Percentiles rank a stretch among this genome's conserved stretches.
Conservation (phyloP, 2,329 filamentous ascomycete genomes). For the Cytospora paraplurivora region DNA sequence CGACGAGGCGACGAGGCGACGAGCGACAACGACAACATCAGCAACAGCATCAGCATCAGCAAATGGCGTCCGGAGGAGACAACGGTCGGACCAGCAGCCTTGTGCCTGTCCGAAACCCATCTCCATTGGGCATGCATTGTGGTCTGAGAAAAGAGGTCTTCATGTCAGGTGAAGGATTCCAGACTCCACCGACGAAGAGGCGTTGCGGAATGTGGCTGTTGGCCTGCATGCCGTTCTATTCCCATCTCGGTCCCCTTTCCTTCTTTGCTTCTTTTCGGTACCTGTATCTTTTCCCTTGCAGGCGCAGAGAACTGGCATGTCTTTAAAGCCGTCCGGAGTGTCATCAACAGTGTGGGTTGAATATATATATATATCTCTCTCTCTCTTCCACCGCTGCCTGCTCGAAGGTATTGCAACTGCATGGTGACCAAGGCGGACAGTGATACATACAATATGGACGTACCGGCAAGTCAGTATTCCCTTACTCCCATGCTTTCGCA, state of each 20-base stretch:
- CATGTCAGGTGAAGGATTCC: constrained; percentile 21
- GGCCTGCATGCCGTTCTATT: constrained; percentile 11
- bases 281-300: no score
- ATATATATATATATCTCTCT: not conserved
- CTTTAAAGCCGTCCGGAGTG: no score
- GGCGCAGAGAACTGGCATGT: not conserved
- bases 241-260: not conserved
- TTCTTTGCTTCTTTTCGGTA: not conserved
- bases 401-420: constrained; percentile 13
- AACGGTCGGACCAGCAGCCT: not conserved
- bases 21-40: no score
- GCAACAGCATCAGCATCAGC: not conserved
- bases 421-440: constrained; percentile 14
- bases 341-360: constrained; percentile 8
- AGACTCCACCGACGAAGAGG: constrained; percentile 11
- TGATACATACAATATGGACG: not conserved
- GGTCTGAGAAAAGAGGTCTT: constrained; percentile 16
- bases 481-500: not conserved
- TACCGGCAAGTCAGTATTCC: not conserved
- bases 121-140: constrained; percentile 4
- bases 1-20: no score
- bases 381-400: no score
- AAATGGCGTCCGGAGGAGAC: not conserved
- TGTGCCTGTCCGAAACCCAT: constrained; percentile 9
- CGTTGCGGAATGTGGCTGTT: constrained; percentile 17